Evolutionary conservation across 2,329 filamentous ascomycete species (phyloP), one percentile per base, ranked within the genome.

Genomic region (Colletotrichum truncatum): DNA sequence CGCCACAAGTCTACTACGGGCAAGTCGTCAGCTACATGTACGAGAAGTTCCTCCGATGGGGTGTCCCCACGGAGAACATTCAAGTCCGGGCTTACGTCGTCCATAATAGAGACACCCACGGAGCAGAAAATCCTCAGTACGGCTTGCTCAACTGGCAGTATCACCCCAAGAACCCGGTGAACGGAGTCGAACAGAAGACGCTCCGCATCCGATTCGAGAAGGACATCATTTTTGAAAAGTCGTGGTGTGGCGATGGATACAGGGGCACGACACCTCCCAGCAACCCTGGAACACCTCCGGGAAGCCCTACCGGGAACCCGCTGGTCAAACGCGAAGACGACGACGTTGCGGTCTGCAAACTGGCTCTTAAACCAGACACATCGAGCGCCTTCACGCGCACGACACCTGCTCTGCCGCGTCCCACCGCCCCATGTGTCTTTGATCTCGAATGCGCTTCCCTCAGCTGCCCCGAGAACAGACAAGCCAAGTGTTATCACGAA

Each of bases 181-280:
- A 23, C 11, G 21, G 39, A 6, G n/a, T 21, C 7, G 52, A 46
- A 10, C 41, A 45, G 26, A 60, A 59, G 11, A 18, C 34, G 21
- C 21, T 67, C 6, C 32, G 54, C 18, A 6, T 70, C 6, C 58
- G 61, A 12, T 61, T 59, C 32, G 54, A 69, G 21, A 59, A 62
- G 32, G 32, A 57, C 6, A 3, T 62, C 7, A 48, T 72, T 68
- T 85, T 82, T 11, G 60, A 67, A 21, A 45, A 61, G 21, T 34
- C 23, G 8, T 69, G 68, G 68, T 70, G 68, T 48, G 38, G 64
- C 12, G 34, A 36, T 8, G 61, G 61, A 14, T 16, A 45, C 10
- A 34, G 39, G 10, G 14, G 32, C 4, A 26, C n/a, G 28, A 21
- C 9, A 12, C n/a, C 43, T 3, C 16, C 26, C 26, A 41, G 25